These are phyloP conservation scores for Hevea brasiliensis DNA, from an alignment of 345 rosid species.

Conservation along the genomic window DNA sequence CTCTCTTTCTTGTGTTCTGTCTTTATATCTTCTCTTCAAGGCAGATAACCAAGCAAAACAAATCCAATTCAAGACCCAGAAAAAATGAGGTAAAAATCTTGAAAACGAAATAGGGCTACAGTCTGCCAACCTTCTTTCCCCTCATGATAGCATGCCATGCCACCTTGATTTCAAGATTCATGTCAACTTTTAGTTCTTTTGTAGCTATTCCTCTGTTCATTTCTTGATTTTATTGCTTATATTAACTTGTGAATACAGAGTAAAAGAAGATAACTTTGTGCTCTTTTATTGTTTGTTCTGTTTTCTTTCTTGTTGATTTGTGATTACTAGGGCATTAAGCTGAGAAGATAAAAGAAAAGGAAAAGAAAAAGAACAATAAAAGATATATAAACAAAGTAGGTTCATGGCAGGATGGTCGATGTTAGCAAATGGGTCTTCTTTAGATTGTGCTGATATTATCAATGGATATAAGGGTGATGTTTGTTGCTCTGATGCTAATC, in stretches of 20 bases:
- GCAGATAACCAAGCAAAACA: slow-evolving; percentile 1
- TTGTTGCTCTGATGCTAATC: slow-evolving; percentile 20
- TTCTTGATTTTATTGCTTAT: neutral
- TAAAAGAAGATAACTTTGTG: neutral
- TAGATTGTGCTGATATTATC: slow-evolving; percentile 26
- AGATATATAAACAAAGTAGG: neutral
- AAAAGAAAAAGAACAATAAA: neutral
- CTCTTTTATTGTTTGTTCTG: neutral
- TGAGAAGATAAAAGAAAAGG: neutral
- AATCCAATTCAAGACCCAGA: slow-evolving; percentile 11
- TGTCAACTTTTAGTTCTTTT: slow-evolving; percentile 9
- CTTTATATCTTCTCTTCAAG: slow-evolving; percentile 2
- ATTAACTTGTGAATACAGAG: neutral
- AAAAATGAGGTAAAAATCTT: slow-evolving; percentile 13
- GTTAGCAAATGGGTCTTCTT: slow-evolving; percentile 37
- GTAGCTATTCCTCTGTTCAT: neutral
- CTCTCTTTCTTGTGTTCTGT: neutral
- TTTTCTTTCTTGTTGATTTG: slow-evolving; percentile 5
- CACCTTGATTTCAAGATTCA: neutral
- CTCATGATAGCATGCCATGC: neutral
- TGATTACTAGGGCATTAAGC: neutral
- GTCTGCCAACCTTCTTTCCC: neutral
- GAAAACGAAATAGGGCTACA: slow-evolving; percentile 7
- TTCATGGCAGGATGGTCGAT: slow-evolving; percentile 62
- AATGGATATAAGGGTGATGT: slow-evolving; percentile 14